Percentiles rank a stretch among this genome's conserved stretches.
Evolutionary conservation across 306 rosid genomes (phyloP).

Genomic region (Fragaria ananassa): DNA sequence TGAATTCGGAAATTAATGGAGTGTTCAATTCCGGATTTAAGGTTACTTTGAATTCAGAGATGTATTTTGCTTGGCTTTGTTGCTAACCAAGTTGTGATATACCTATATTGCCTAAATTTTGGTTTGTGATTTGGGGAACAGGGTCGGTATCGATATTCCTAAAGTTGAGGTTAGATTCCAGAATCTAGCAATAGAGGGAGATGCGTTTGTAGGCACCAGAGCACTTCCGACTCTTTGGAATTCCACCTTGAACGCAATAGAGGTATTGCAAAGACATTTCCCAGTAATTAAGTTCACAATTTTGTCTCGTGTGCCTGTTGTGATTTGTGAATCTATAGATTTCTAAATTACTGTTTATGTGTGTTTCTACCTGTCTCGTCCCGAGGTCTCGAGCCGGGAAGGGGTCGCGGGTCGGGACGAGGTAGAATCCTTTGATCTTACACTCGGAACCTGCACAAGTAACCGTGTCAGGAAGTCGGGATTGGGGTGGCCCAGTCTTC

Average conservation of each 20-base stretch:
- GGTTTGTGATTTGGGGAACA: constrained; percentile 13
- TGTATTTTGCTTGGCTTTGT: too few species aligned
- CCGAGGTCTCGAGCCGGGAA: too few species aligned
- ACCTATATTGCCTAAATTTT: background rate
- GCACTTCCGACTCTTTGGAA: constrained; percentile 68
- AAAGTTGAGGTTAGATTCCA: constrained; percentile 55
- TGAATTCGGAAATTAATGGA: too few species aligned
- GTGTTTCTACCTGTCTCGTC: too few species aligned
- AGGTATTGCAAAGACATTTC: constrained; percentile 36
- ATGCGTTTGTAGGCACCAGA: constrained; percentile 57
- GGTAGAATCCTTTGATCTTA: too few species aligned
- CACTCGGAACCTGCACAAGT: too few species aligned
- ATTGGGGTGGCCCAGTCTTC: too few species aligned
- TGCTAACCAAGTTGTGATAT: background rate
- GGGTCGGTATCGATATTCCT: constrained; percentile 62
- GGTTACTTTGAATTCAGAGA: background rate
- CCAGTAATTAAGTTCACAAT: background rate
- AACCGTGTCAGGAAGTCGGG: too few species aligned
- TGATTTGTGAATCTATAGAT: background rate
- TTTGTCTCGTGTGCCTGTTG: background rate
- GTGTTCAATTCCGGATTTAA: background rate
- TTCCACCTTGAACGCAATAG: constrained; percentile 40
- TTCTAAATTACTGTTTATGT: constrained; percentile 2
- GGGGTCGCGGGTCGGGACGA: too few species aligned
- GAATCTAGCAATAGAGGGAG: constrained; percentile 60